Percentiles rank a stretch among this genome's conserved stretches.
Conservation (phyloP, 2,329 filamentous ascomycete species). For the Dactylellina leptospora region DNA sequence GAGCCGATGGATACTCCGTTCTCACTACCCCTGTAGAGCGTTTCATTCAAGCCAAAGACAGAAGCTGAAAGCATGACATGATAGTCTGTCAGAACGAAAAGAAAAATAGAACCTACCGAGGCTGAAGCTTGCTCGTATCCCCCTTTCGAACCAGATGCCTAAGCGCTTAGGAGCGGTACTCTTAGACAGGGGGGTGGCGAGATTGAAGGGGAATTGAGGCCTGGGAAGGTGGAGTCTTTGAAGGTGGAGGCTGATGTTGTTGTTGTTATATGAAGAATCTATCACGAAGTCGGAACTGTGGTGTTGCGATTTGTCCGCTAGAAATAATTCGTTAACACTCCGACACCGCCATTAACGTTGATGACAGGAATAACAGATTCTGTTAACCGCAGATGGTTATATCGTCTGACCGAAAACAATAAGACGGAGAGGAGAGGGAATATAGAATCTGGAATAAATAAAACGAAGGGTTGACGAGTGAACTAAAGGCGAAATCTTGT, state of each 20-base stretch:
- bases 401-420: too few species aligned
- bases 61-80: slow-evolving; percentile 41
- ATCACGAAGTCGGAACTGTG: too few species aligned
- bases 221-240: background rate
- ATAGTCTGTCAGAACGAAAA: slow-evolving; percentile 17
- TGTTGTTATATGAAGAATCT: too few species aligned
- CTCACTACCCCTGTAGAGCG: slow-evolving; percentile 39
- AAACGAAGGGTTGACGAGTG: background rate
- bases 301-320: too few species aligned
- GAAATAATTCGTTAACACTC: too few species aligned
- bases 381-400: too few species aligned
- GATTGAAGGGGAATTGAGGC: background rate
- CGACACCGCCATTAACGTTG: too few species aligned
- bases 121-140: slow-evolving; percentile 12
- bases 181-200: background rate
- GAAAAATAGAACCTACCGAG: slow-evolving; percentile 48
- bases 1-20: slow-evolving; percentile 24
- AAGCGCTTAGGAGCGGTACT: slow-evolving; percentile 19
- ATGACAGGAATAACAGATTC: too few species aligned
- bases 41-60: slow-evolving; percentile 48
- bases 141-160: slow-evolving; percentile 18
- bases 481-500: slow-evolving; percentile 3
- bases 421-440: too few species aligned
- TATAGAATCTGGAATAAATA: too few species aligned
- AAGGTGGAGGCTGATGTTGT: background rate